Evolutionary conservation across 768 basidiomycete genomes (phyloP), one percentile per base, ranked within the genome.

Genomic region (Auricularia heimuer): DNA sequence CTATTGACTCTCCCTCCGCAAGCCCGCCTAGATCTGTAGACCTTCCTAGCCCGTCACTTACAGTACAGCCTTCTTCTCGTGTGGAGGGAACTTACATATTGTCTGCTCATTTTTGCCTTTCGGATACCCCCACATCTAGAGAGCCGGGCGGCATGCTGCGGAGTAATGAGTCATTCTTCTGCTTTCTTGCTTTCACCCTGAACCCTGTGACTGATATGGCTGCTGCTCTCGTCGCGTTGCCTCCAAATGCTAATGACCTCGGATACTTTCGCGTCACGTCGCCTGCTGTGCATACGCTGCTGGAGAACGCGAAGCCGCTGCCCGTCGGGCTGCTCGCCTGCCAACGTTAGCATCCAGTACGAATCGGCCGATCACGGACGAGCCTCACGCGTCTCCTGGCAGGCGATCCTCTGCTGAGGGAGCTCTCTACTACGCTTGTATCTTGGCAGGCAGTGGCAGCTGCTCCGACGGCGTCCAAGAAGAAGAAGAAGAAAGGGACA

Each of bases 251-350:
- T 10, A 21, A 51, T 51, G 47, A 18, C 14, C 47, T 18, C 21
- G 47, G 47, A 18, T 51, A 51, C 47, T 51, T 51, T 6, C 8
- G 47, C 11, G 21, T 51, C 14, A 51, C 47, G 47, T 51, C 47
- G 11, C 47, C 47, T 6, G 47, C 47, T 1, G 47, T 51, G 47
- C 47, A 51, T 18, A 51, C 47, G 47, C 47, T 51, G 47, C 47
- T 51, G 11, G 21, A 51, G 47, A 51, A 16, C 18, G 47, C 74
- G 37, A 66, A 76, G 4, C 73, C 87, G 18, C 80, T 88, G 45
- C 89, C 88, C 44, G 89, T 92, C 45, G 90, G 90, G 56, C 78
- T 92, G 16, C 77, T 93, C 35, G 85, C 88, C 18, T 92, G 90
- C 72, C 89, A 91, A 80, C 86, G 89, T 88, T 76, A 69, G 76